These are phyloP conservation scores for Pyricularia pennisetigena DNA, from an alignment of 2,329 filamentous ascomycete genomes.

Conservation along the genomic window DNA sequence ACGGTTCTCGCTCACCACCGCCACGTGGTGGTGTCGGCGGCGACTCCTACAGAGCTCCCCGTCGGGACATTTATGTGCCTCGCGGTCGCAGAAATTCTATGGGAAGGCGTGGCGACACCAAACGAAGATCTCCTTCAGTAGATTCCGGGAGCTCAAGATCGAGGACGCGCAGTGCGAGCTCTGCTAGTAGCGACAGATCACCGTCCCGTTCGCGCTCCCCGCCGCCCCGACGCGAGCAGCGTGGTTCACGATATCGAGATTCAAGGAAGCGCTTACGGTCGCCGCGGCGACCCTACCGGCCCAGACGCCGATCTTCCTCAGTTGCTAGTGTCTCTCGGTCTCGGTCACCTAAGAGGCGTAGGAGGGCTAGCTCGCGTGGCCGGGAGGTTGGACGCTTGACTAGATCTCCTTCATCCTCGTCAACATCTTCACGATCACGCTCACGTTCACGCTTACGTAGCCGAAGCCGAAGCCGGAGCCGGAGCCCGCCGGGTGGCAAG, in stretches of 20 bases:
- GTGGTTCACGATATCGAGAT: conserved; percentile 9
- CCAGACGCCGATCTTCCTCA: conserved; percentile 18
- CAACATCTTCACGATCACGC: conserved; percentile 18
- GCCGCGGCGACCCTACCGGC: conserved; percentile 18
- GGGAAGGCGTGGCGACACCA: conserved; percentile 30
- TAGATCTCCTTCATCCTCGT: conserved; percentile 28
- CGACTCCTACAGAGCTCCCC: conserved; percentile 24
- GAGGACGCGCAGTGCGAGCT: conserved; percentile 22
- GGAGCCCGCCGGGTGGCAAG: conserved; percentile 11
- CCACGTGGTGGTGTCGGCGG: conserved; percentile 32
- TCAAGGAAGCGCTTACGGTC: conserved; percentile 25
- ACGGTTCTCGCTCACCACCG: conserved; percentile 38
- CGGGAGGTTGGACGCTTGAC: conserved; percentile 26
- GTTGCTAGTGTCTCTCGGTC: conserved; percentile 21
- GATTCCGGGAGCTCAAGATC: conserved; percentile 20
- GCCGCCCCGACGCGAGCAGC: conserved; percentile 1
- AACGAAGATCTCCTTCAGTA: conserved; percentile 25
- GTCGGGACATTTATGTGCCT: conserved; percentile 43
- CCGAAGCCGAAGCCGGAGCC: conserved; percentile 15
- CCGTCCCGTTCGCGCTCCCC: conserved; percentile 11
- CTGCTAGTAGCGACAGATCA: conserved; percentile 18
- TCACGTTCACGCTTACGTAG: conserved; percentile 24
- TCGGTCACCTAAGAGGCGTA: conserved; percentile 37
- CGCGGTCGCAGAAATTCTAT: conserved; percentile 28
- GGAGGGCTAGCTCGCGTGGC: conserved; percentile 38